Evolutionary conservation across 1,139 yeast genomes (phyloP).

Genomic region (Suhomyces ambrosiae): DNA sequence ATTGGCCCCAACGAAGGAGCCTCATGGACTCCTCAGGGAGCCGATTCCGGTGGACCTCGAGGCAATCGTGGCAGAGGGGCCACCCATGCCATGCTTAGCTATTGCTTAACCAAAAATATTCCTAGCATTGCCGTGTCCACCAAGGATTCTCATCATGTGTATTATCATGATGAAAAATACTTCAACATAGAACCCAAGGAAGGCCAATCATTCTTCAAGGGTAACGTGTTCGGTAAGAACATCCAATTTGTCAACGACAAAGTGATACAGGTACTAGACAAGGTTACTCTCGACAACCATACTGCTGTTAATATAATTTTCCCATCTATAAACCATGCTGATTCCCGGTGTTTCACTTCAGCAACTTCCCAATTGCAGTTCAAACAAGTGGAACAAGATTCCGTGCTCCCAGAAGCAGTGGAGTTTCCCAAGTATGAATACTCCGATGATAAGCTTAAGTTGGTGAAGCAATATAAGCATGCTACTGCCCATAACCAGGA

Average conservation of each 20-base stretch:
- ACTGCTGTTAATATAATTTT: constrained; percentile 30
- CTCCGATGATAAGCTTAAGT: constrained; percentile 5
- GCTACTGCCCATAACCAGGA: constrained; percentile 5
- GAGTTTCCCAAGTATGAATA: constrained; percentile 8
- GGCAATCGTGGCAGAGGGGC: constrained; percentile 10
- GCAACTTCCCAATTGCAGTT: constrained; percentile 1
- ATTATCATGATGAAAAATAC: constrained; percentile 36
- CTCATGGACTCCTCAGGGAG: constrained; percentile 16
- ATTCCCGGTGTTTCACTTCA: constrained; percentile 28
- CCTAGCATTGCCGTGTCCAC: constrained; percentile 34
- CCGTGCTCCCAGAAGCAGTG: constrained; percentile 2
- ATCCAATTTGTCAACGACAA: constrained; percentile 29
- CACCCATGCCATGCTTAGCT: constrained; percentile 11
- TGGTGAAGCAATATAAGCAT: constrained; percentile 7
- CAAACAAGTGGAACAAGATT: constrained; percentile 9
- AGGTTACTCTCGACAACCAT: constrained; percentile 5
- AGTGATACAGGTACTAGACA: constrained; percentile 18
- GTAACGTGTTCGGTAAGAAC: constrained; percentile 30
- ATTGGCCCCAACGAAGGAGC: constrained; percentile 44
- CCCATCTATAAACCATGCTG: constrained; percentile 35
- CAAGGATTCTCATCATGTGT: constrained; percentile 32
- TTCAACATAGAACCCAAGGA: constrained; percentile 21
- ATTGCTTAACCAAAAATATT: constrained; percentile 23
- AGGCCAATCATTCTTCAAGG: constrained; percentile 18
- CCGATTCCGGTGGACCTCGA: constrained; percentile 5